phyloP scores from a whole-genome alignment of 441 rosid species.

The Pelargonium myrrhifolium region DNA sequence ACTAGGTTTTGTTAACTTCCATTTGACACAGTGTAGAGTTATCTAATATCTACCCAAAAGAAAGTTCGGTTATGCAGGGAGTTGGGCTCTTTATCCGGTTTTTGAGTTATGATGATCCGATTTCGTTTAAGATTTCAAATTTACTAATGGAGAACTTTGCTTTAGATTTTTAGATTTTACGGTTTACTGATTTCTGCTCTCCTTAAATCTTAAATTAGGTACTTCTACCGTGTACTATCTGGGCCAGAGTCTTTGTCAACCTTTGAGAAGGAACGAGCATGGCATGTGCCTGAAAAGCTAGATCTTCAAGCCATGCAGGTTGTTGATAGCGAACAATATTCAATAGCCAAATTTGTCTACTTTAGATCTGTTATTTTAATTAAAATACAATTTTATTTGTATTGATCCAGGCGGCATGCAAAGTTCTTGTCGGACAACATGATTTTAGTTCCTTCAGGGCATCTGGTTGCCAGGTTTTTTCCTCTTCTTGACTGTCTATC shows the following conservation, averaged over 20 bases:
- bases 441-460: slow-evolving; percentile 98
- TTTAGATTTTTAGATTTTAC: neutral
- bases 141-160: neutral
- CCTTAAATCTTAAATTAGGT: slow-evolving; percentile 36
- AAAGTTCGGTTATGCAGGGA: no score
- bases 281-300: slow-evolving; percentile 73
- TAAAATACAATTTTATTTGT: slow-evolving; percentile 10
- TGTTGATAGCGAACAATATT: slow-evolving; percentile 7
- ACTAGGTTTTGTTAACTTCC: neutral
- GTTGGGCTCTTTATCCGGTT: neutral
- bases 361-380: slow-evolving; percentile 1
- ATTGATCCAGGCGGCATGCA: slow-evolving; percentile 79
- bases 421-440: slow-evolving; percentile 72
- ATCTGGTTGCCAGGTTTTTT: slow-evolving; percentile 80
- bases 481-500: slow-evolving; percentile 8
- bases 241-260: slow-evolving; percentile 69
- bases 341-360: neutral
- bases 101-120: neutral
- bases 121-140: neutral
- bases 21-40: no score
- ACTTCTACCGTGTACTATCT: slow-evolving; percentile 70
- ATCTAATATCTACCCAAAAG: no score
- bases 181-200: neutral
- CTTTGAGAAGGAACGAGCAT: slow-evolving; percentile 71
- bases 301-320: slow-evolving; percentile 80